Conservation (phyloP, 2,329 filamentous ascomycete species). For the Cladosporium sp. region DNA sequence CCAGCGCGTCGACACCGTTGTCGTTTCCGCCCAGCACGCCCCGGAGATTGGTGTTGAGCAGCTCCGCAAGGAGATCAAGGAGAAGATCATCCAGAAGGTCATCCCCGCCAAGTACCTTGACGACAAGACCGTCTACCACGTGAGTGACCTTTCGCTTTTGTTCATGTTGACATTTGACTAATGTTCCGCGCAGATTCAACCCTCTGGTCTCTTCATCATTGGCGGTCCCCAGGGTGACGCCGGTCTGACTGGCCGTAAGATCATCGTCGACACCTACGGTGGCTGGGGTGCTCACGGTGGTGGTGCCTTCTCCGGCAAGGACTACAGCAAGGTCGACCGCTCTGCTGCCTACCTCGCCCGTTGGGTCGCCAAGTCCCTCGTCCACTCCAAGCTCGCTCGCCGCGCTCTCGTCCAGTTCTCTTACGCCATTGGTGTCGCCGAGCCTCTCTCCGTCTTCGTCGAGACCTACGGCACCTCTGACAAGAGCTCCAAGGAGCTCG, state of each 20-base stretch:
- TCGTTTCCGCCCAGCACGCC: slow-evolving; percentile 92
- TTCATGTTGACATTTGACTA: neutral
- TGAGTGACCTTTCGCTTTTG: slow-evolving; percentile 39
- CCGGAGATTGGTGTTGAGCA: slow-evolving; percentile 83
- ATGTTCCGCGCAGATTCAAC: slow-evolving; percentile 64
- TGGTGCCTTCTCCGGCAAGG: slow-evolving; percentile 99
- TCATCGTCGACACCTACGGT: slow-evolving; percentile 99
- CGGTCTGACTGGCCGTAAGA: slow-evolving; percentile 97
- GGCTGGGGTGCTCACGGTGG: slow-evolving; percentile 99
- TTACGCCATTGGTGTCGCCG: slow-evolving; percentile 97
- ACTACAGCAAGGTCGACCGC: slow-evolving; percentile 99
- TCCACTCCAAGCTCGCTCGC: slow-evolving; percentile 80
- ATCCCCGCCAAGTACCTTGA: slow-evolving; percentile 90
- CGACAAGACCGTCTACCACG: slow-evolving; percentile 91
- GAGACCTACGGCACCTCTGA: slow-evolving; percentile 94
- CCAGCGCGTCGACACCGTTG: slow-evolving; percentile 88
- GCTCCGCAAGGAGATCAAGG: slow-evolving; percentile 87
- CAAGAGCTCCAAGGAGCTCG: slow-evolving; percentile 85
- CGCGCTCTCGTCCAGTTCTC: slow-evolving; percentile 95
- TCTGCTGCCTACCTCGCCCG: slow-evolving; percentile 95
- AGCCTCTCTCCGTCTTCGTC: slow-evolving; percentile 96
- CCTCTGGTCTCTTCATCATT: slow-evolving; percentile 97
- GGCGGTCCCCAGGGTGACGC: slow-evolving; percentile 98
- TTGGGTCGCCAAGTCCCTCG: slow-evolving; percentile 98
- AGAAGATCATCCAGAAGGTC: slow-evolving; percentile 94